Evolutionary conservation across 2,329 filamentous ascomycete genomes (phyloP).

Genomic region (Dactylellina sp.): DNA sequence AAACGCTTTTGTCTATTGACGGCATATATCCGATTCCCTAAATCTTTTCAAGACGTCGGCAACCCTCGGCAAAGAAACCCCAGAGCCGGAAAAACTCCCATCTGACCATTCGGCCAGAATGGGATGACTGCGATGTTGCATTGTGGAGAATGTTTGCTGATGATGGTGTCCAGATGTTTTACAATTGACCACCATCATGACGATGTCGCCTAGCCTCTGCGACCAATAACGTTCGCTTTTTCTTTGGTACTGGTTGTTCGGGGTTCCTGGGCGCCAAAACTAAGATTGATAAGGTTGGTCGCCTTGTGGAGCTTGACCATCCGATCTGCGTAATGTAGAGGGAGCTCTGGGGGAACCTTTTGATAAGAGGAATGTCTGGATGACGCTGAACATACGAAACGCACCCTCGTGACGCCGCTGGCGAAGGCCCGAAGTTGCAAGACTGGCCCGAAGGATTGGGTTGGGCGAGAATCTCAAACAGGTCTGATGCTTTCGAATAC

Average conservation of each 20-base stretch:
- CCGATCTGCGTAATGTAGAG: slow-evolving; percentile 32
- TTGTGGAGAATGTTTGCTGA: slow-evolving; percentile 11
- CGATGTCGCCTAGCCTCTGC: slow-evolving; percentile 1
- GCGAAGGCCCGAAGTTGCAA: slow-evolving; percentile 14
- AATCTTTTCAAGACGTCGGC: not conserved
- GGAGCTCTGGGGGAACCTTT: slow-evolving; percentile 21
- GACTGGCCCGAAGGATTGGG: slow-evolving; percentile 14
- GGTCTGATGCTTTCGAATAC: slow-evolving; percentile 38
- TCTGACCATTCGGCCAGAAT: slow-evolving; percentile 16
- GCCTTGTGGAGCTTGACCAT: slow-evolving; percentile 25
- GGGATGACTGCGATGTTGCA: not conserved
- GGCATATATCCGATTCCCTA: slow-evolving; percentile 34
- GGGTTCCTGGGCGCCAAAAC: slow-evolving; percentile 39
- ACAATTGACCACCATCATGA: slow-evolving; percentile 12
- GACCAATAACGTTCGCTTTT: slow-evolving; percentile 18
- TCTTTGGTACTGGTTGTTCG: slow-evolving; percentile 26
- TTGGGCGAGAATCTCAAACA: slow-evolving; percentile 33
- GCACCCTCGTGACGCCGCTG: slow-evolving; percentile 41
- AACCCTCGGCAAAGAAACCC: slow-evolving; percentile 4
- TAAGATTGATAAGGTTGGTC: slow-evolving; percentile 35
- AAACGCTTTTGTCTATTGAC: slow-evolving; percentile 9
- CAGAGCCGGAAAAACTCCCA: slow-evolving; percentile 1
- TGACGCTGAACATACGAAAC: slow-evolving; percentile 12
- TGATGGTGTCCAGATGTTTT: slow-evolving; percentile 32
- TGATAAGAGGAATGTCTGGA: slow-evolving; percentile 41